Evolutionary conservation across 352 stramenopile genomes (phyloP), one percentile per base, ranked within the genome.

Genomic region (Globisporangium cylindrosporum): DNA sequence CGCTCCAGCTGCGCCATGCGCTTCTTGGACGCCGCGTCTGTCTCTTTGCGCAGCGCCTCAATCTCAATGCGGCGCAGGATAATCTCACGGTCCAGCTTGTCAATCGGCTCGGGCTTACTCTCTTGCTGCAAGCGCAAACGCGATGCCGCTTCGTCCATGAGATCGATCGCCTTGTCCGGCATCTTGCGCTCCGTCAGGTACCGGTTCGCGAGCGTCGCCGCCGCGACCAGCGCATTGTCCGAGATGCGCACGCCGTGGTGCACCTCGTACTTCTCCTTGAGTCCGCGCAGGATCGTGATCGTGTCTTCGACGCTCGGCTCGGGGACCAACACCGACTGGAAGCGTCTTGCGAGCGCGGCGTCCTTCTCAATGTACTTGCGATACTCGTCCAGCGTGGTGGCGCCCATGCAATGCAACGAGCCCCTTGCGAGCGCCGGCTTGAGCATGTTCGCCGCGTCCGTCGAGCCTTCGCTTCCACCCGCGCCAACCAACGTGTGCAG

Each of bases 331-430:
- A 99, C 95, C 58, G 98, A 90, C 78, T 99, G 98, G 75, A 99
- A 99, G 34, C 98, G 92, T 43, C 97, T 81, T 68, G 99, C 97
- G 59, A 99, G 98, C 0, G 97, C 97, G 29, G 93, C 88, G 79
- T 99, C 98, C 77, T 99, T 99, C 77, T 99, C 97, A 67, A 99
- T 97, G 72, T 99, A 89, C 72, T 99, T 81, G 12, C 95, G 88
- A 75, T 99, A 99, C 76, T 99, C 98, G 59, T 99, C 95, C 22
- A 98, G 49, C 4, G 98, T 99, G 2, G 97, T 99, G 9, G 97
- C 97, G 64, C 98, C 98, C 69, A 99, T 98, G 82, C 96, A 98
- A 9, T 93, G 92, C 29, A 99, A 79, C 68, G 98, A 90, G n/a
- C 97, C 97, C 43, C 97, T 86, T 43, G 98, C 97, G 1, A 99